These are phyloP conservation scores for Aspergillus arachidicola DNA, from an alignment of 2,329 filamentous ascomycete species.

Conservation along the genomic window DNA sequence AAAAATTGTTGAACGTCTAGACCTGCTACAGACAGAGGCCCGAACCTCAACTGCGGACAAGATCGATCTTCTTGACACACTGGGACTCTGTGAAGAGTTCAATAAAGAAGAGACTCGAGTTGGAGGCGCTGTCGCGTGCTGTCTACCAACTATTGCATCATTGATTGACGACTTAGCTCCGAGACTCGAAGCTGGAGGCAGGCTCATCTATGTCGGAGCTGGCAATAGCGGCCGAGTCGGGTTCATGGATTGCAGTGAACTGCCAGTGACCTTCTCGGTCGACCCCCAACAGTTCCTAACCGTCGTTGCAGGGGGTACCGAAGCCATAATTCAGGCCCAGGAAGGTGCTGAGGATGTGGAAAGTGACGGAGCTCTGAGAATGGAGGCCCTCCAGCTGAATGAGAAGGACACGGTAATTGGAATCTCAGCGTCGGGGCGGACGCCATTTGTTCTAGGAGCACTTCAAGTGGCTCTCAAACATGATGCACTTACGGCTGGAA, in stretches of 20 bases:
- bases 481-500: not conserved
- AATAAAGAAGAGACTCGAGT: constrained; percentile 42
- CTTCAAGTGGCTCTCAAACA: not conserved
- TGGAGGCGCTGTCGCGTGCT: constrained; percentile 33
- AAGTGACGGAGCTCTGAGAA: constrained; percentile 23
- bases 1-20: not conserved
- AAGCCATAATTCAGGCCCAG: not conserved
- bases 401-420: not conserved
- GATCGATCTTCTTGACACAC: constrained; percentile 42
- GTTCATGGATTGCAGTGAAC: not conserved
- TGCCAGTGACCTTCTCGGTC: not conserved
- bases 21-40: constrained; percentile 39
- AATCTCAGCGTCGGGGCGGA: not conserved
- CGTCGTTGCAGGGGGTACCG: not conserved
- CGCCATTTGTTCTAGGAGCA: constrained; percentile 14
- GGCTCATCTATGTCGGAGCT: not conserved
- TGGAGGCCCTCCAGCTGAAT: not conserved
- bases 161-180: constrained; percentile 1
- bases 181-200: constrained; percentile 15
- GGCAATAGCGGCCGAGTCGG: not conserved
- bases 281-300: constrained; percentile 39
- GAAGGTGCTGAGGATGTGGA: constrained; percentile 26
- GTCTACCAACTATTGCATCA: constrained; percentile 19
- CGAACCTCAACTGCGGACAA: constrained; percentile 37
- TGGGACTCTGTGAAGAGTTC: constrained; percentile 43